Conservation (phyloP, 2,329 filamentous ascomycete species). For the Diaporthe vexans region DNA sequence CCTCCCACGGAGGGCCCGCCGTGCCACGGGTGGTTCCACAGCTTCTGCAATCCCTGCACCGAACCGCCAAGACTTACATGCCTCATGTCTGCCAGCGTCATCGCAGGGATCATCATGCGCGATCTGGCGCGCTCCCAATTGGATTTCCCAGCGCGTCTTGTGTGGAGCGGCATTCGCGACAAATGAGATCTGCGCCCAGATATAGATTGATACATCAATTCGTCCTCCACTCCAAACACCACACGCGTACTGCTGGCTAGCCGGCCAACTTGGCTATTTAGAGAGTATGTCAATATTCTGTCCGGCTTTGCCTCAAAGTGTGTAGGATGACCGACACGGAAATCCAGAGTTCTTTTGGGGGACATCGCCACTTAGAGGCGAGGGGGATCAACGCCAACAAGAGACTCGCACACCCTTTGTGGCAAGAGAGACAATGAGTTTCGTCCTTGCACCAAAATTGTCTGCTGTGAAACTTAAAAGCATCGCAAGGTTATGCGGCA, state of each 20-base stretch:
- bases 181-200: neutral
- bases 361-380: neutral
- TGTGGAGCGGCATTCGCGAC: constrained; percentile 6
- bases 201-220: neutral
- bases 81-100: constrained; percentile 22
- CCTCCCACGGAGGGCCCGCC: neutral
- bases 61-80: constrained; percentile 22
- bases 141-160: constrained; percentile 17
- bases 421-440: constrained; percentile 31
- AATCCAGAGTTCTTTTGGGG: neutral
- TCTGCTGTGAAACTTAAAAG: constrained; percentile 32
- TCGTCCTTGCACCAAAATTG: constrained; percentile 32
- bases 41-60: constrained; percentile 30
- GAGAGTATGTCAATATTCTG: constrained; percentile 3
- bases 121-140: constrained; percentile 24
- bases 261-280: neutral
- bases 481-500: constrained; percentile 37
- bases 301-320: neutral
- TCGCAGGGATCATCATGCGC: constrained; percentile 37
- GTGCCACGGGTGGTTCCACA: neutral
- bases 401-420: neutral
- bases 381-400: neutral
- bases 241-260: neutral
- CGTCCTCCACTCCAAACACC: neutral
- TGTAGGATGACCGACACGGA: constrained; percentile 8